A percentile compares a stretch with the other conserved stretches of the same genome.
These are phyloP conservation scores for Tritrichomonas musculus DNA, from an alignment of 208 protist genomes.

Conservation along the genomic window DNA sequence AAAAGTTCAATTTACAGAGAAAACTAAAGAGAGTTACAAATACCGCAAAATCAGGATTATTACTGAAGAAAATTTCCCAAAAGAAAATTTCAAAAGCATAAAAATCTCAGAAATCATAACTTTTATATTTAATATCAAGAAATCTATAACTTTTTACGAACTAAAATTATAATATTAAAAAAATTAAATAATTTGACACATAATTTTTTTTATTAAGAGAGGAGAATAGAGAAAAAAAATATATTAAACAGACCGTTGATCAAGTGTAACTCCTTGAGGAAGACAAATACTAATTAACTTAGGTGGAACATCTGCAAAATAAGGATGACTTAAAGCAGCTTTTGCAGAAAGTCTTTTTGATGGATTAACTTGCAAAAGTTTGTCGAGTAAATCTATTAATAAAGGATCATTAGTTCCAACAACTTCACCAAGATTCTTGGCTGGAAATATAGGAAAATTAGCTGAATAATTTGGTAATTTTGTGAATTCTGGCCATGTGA, in stretches of 20 bases:
- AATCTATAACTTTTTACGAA: no score
- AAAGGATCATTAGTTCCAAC: neutral
- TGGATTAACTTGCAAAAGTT: neutral
- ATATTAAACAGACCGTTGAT: no score
- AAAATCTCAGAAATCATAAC: no score
- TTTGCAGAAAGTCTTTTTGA: neutral
- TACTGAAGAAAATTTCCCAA: no score
- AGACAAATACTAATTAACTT: neutral
- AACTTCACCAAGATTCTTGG: neutral
- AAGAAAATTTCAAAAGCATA: no score
- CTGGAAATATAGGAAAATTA: neutral
- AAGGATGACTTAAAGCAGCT: neutral
- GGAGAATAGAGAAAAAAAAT: no score
- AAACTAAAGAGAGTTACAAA: neutral
- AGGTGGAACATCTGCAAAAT: neutral
- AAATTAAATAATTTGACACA: no score
- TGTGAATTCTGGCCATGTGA: conserved; percentile 45
- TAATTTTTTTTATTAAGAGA: no score
- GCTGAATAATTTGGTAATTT: conserved; percentile 37
- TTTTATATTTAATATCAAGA: no score
- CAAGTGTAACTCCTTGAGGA: neutral
- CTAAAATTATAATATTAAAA: no score
- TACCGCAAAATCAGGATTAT: neutral
- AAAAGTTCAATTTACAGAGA: neutral
- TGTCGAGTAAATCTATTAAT: neutral